Evolutionary conservation across 495 filamentous ascomycete species (phyloP).

Genomic region (Penicilliopsis zonata): DNA sequence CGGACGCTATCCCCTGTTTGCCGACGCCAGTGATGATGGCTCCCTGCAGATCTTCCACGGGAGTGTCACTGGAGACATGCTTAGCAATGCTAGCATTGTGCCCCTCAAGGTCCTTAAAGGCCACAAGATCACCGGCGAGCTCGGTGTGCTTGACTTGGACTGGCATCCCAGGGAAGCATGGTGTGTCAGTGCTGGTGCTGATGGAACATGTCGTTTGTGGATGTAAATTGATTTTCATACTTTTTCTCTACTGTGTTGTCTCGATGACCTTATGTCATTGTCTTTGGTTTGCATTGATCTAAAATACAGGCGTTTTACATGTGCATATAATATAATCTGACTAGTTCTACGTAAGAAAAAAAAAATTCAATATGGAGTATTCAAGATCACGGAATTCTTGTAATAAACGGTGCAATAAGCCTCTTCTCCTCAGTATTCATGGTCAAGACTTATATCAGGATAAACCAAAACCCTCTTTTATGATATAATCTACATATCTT

Average conservation of each 20-base stretch:
- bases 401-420: no score
- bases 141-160: conserved; percentile 87
- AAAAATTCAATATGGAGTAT: no score
- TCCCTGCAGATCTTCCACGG: conserved; percentile 93
- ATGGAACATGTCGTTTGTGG: conserved; percentile 81
- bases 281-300: background rate
- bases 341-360: no score
- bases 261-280: conserved; percentile 7
- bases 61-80: conserved; percentile 81
- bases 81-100: conserved; percentile 93
- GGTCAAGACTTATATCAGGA: no score
- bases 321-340: conserved; percentile 1
- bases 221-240: no score
- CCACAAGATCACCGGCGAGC: conserved; percentile 60
- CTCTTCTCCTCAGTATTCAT: no score
- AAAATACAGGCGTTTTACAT: background rate
- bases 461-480: no score
- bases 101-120: conserved; percentile 89
- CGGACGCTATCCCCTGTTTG: conserved; percentile 72
- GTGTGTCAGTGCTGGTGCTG: conserved; percentile 87
- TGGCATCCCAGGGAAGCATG: conserved; percentile 92
- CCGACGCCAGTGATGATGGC: conserved; percentile 87
- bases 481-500: no score
- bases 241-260: conserved; percentile 11
- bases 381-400: no score